Evolutionary conservation across 2,329 filamentous ascomycete species (phyloP), one percentile per base, ranked within the genome.

Genomic region (Verticillium dahliae): DNA sequence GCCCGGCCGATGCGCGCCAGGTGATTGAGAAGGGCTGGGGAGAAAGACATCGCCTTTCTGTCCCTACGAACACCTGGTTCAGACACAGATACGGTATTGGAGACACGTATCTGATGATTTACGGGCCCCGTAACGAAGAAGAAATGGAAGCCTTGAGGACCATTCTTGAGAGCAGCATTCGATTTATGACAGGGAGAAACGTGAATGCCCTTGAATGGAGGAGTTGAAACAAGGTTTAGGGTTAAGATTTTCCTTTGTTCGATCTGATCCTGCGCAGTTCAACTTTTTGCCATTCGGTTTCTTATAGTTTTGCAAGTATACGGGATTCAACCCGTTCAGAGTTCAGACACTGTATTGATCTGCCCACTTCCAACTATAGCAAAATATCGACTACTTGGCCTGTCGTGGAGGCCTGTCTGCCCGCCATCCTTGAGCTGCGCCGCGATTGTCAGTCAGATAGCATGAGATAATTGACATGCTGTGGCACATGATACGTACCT

Each of bases 21-120:
- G 70, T 70, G 2, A 71, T 78, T 56, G 66, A 61, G 4, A 68
- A 65, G 52, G 75, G 76, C 0, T 80, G 77, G 77, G 76, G 70
- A 18, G 72, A 77, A 68, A 66, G 77, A 4, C 77, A 79, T 57
- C 65, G 63, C 57, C 67, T 79, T 1, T 50, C 63, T 1, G 4
- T 75, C 52, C 75, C 76, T 1, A 38, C 31, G 5, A 45, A 35
- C 4, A 54, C 57, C 1, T 56, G 58, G 37, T 18, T 65, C 1
- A 38, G 45, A 1, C 35, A 33, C 27, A 34, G 60, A 15, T 57
- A 35, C n/a, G 59, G 52, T 14, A 11, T 65, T n/a, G 63, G 59
- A 0, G 72, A 70, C 67, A 69, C 70, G 0, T 79, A 76, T 60
- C 68, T 79, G 35, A 57, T 80, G 55, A 52, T 79, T 0, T 80